Evolutionary conservation across 176 grass and related monocot genomes (phyloP).

Genomic region (Oryza nivara): DNA sequence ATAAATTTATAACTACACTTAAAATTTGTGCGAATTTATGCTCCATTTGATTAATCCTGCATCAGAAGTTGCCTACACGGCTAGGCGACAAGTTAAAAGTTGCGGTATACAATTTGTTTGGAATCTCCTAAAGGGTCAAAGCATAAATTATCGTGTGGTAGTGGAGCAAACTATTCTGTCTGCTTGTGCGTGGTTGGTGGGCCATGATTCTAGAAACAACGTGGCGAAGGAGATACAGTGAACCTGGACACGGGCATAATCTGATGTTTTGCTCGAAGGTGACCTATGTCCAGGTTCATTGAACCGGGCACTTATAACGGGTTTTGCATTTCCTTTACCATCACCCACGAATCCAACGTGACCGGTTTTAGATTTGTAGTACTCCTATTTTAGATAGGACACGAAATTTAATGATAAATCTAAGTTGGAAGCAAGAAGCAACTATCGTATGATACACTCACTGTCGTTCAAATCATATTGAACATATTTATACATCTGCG

Average conservation of each 20-base stretch:
- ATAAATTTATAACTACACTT: too few species aligned
- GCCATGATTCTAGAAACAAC: slow-evolving; percentile 40
- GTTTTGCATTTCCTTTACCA: not conserved
- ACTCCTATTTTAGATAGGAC: not conserved
- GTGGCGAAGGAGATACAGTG: slow-evolving; percentile 16
- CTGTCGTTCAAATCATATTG: not conserved
- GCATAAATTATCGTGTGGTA: not conserved
- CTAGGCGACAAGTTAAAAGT: not conserved
- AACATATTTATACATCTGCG: not conserved
- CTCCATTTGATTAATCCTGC: too few species aligned
- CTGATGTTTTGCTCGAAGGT: not conserved
- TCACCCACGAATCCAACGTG: not conserved
- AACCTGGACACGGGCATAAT: slow-evolving; percentile 26
- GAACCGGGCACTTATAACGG: not conserved
- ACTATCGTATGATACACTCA: not conserved
- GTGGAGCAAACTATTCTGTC: not conserved
- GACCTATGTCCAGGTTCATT: not conserved
- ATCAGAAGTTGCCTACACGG: not conserved
- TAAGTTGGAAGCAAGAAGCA: not conserved
- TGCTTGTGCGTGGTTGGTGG: slow-evolving; percentile 38
- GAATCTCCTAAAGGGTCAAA: too few species aligned
- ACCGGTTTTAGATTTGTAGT: not conserved
- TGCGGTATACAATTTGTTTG: too few species aligned
- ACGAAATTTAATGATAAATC: not conserved
- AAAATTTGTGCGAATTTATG: not conserved